These are phyloP conservation scores for Fusarium caatingaense DNA, from an alignment of 2,329 filamentous ascomycete genomes.

Conservation along the genomic window DNA sequence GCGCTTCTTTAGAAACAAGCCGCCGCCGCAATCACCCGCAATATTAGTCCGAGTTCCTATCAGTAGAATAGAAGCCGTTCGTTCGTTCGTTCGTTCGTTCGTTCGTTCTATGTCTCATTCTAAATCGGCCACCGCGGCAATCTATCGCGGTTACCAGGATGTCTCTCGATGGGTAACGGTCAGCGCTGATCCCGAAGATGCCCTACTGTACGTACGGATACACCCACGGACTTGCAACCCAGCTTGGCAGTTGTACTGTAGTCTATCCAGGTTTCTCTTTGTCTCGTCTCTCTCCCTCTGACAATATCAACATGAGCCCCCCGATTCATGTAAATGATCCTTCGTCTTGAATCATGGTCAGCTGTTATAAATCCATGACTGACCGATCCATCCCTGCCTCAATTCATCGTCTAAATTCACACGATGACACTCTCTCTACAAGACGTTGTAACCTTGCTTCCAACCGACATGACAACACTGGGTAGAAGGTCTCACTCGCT, in stretches of 20 bases:
- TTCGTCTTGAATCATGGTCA: slow-evolving; percentile 31
- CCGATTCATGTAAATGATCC: slow-evolving; percentile 45
- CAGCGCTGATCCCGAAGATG: slow-evolving; percentile 23
- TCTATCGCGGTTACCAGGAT: slow-evolving; percentile 18
- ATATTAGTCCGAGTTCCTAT: not conserved
- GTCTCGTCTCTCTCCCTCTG: not conserved
- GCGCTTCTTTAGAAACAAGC: slow-evolving; percentile 3
- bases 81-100: not conserved
- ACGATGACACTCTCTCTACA: slow-evolving; percentile 10
- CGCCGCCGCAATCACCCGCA: not conserved
- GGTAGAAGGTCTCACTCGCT: slow-evolving; percentile 2
- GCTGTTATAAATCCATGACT: slow-evolving; percentile 8
- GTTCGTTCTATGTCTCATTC: slow-evolving; percentile 14
- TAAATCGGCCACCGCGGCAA: slow-evolving; percentile 21
- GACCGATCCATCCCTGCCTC: slow-evolving; percentile 13
- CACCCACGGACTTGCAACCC: slow-evolving; percentile 13
- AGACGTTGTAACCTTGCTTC: slow-evolving; percentile 3
- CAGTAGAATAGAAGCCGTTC: not conserved
- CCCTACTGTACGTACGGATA: not conserved
- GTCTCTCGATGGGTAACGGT: slow-evolving; percentile 14
- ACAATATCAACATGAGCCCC: slow-evolving; percentile 34
- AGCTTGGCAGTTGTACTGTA: slow-evolving; percentile 13
- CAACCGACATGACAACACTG: not conserved
- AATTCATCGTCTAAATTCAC: slow-evolving; percentile 5
- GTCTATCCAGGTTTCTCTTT: not conserved